Conservation (phyloP, 2,329 filamentous ascomycete species). For the Arthroderma sp. region DNA sequence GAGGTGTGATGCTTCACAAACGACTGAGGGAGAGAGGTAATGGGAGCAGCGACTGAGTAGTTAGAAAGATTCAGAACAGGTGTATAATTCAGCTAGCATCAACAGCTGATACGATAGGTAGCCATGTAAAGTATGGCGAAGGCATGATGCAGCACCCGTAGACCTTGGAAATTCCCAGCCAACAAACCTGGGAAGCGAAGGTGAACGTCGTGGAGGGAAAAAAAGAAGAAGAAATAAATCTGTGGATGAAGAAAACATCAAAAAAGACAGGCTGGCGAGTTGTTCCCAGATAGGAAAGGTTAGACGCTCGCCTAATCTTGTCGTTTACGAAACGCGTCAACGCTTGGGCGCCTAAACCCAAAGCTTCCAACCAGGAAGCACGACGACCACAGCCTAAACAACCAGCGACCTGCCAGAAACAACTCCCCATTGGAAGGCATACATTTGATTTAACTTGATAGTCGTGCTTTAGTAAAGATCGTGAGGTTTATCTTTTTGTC, state of each 20-base stretch:
- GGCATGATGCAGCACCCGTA: neutral
- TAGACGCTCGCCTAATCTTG: constrained; percentile 15
- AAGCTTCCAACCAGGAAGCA: neutral
- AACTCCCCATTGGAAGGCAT: neutral
- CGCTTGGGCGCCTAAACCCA: constrained; percentile 8
- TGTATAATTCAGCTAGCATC: constrained; percentile 1
- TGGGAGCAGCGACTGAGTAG: no score
- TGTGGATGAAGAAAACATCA: neutral
- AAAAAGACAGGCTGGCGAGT: constrained; percentile 4
- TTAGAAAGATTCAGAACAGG: no score
- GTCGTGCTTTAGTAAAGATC: neutral
- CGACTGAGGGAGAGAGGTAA: no score
- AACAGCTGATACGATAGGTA: neutral
- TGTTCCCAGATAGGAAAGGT: constrained; percentile 4
- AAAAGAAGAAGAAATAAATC: constrained; percentile 9
- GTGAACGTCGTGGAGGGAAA: neutral
- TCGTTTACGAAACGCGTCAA: constrained; percentile 18
- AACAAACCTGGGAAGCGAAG: no score
- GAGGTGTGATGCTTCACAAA: no score
- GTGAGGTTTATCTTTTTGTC: constrained; percentile 6
- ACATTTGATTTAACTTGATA: neutral
- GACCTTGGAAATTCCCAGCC: no score
- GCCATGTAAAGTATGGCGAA: neutral
- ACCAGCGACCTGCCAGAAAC: neutral
- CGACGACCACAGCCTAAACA: neutral